A percentile compares a stretch with the other conserved stretches of the same genome.
Conservation (phyloP, 768 basidiomycete genomes). For the Calocybe cyanea region DNA sequence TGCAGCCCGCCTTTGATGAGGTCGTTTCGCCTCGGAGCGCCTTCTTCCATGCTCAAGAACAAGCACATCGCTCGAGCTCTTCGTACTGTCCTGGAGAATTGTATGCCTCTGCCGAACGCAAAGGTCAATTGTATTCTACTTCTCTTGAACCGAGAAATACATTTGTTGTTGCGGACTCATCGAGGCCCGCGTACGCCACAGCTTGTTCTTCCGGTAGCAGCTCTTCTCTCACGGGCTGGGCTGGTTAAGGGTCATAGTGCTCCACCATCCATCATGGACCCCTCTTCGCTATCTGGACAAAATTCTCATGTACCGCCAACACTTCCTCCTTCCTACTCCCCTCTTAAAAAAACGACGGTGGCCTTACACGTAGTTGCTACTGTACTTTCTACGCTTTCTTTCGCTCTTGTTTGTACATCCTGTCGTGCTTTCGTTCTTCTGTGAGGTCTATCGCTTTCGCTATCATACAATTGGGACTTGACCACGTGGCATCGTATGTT, state of each 20-base stretch:
- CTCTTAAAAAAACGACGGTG: too few species aligned
- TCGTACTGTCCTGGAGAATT: conserved; percentile 15
- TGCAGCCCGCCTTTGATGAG: conserved; percentile 14
- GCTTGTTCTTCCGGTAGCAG: conserved; percentile 24
- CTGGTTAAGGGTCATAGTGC: conserved; percentile 30
- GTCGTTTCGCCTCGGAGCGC: conserved; percentile 14
- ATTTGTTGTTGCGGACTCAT: conserved; percentile 2
- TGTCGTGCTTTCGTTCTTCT: neutral
- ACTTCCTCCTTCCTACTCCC: neutral
- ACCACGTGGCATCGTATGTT: neutral
- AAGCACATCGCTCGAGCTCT: too few species aligned
- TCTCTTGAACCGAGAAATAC: conserved; percentile 11
- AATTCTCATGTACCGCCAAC: neutral
- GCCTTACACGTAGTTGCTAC: neutral
- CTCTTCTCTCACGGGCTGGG: conserved; percentile 48
- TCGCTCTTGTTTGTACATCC: neutral
- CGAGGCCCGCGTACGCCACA: conserved; percentile 17
- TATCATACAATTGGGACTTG: conserved; percentile 1
- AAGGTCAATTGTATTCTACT: conserved; percentile 9
- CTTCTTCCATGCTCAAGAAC: conserved; percentile 14
- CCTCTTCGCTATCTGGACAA: neutral
- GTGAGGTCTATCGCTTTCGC: neutral
- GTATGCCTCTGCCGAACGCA: conserved; percentile 12
- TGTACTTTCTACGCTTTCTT: neutral
- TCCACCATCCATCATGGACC: neutral